Conservation (phyloP, 2,329 filamentous ascomycete species). For the Fusarium xyrophilum region DNA sequence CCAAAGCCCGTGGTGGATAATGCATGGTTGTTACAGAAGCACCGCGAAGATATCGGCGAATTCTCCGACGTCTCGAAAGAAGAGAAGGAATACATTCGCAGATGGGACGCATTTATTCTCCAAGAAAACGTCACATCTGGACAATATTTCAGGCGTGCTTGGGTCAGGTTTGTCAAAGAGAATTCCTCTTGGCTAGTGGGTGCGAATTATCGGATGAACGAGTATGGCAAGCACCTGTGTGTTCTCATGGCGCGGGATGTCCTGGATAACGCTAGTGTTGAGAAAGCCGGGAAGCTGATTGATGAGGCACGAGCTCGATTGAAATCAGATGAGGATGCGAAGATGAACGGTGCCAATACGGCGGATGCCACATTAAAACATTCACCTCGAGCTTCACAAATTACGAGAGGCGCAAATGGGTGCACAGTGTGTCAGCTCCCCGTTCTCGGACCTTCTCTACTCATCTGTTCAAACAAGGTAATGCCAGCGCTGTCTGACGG, state of each 20-base stretch:
- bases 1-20: constrained; percentile 55
- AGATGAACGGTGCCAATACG: constrained; percentile 14
- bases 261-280: constrained; percentile 54
- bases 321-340: constrained; percentile 13
- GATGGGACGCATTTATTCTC: constrained; percentile 65
- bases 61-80: constrained; percentile 61
- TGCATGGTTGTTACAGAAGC: constrained; percentile 65
- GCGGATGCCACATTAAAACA: constrained; percentile 35
- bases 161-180: constrained; percentile 58
- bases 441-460: constrained; percentile 55
- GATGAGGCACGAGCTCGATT: constrained; percentile 50
- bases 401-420: constrained; percentile 53
- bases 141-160: constrained; percentile 59
- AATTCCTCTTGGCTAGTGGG: constrained; percentile 61
- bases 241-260: constrained; percentile 59
- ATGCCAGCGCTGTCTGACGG: constrained; percentile 30
- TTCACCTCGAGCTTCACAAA: constrained; percentile 46
- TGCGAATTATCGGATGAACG: constrained; percentile 55
- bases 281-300: constrained; percentile 52
- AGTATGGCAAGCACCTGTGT: constrained; percentile 62
- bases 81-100: constrained; percentile 65
- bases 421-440: constrained; percentile 57
- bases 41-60: constrained; percentile 63
- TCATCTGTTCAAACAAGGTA: constrained; percentile 61
- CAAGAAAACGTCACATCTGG: constrained; percentile 58